Conservation (phyloP, 2,329 filamentous ascomycete genomes). For the Cercospora janseana region DNA sequence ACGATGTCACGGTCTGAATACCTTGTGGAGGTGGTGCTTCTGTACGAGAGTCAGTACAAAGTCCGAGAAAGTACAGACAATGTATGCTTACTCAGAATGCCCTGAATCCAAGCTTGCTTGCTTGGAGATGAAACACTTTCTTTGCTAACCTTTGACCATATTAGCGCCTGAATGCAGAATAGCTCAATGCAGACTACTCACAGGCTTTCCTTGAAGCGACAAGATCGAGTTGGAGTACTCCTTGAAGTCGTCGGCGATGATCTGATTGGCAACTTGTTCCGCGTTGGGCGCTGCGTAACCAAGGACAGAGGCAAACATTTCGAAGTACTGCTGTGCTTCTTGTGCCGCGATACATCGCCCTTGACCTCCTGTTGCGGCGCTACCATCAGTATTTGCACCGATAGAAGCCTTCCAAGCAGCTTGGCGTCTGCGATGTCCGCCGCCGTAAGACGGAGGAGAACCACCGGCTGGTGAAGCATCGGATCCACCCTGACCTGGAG, state of each 20-base stretch:
- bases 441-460: too few species aligned
- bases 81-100: constrained; percentile 10
- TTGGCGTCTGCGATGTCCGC: too few species aligned
- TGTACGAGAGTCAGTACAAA: neutral
- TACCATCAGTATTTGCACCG: too few species aligned
- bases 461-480: too few species aligned
- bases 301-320: constrained; percentile 15
- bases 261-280: constrained; percentile 13
- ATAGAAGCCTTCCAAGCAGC: too few species aligned
- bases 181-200: neutral
- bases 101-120: constrained; percentile 18
- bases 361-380: too few species aligned
- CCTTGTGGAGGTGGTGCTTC: constrained; percentile 11
- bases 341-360: constrained; percentile 16
- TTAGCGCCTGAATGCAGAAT: neutral
- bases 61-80: neutral
- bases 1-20: constrained; percentile 18
- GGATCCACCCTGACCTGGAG: too few species aligned
- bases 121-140: constrained; percentile 7
- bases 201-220: constrained; percentile 15
- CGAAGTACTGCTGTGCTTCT: constrained; percentile 17
- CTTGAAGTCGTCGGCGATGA: constrained; percentile 20
- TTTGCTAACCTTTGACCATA: neutral
- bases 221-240: constrained; percentile 22
- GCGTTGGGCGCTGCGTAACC: constrained; percentile 5